These are phyloP conservation scores for Wickerhamomyces queroliae DNA, from an alignment of 805 yeast genomes.

Conservation along the genomic window DNA sequence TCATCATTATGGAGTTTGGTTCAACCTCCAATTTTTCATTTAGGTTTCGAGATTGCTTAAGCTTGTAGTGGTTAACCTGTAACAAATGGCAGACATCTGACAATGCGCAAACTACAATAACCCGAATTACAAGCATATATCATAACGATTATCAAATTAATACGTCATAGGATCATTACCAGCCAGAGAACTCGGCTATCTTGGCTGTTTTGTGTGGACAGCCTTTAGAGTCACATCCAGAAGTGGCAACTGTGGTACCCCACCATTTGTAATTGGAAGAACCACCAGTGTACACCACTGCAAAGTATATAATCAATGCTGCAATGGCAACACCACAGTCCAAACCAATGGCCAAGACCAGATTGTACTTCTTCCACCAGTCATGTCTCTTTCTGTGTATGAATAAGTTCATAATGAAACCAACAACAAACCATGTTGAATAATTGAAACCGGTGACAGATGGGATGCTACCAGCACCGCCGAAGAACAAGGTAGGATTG, in stretches of 20 bases:
- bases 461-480: slow-evolving; percentile 49
- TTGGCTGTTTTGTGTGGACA: too few species aligned
- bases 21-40: too few species aligned
- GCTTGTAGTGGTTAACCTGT: too few species aligned
- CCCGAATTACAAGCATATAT: too few species aligned
- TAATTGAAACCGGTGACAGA: slow-evolving; percentile 67
- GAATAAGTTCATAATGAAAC: slow-evolving; percentile 51
- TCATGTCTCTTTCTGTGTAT: slow-evolving; percentile 47
- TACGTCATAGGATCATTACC: too few species aligned
- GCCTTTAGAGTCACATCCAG: too few species aligned
- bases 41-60: too few species aligned
- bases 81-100: too few species aligned
- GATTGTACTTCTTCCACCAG: slow-evolving; percentile 79
- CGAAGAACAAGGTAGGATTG: slow-evolving; percentile 61
- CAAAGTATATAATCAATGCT: slow-evolving; percentile 50
- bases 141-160: too few species aligned
- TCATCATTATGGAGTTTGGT: too few species aligned
- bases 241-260: slow-evolving; percentile 49
- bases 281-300: slow-evolving; percentile 30
- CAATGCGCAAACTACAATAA: too few species aligned
- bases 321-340: slow-evolving; percentile 65
- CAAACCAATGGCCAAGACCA: slow-evolving; percentile 58
- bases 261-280: slow-evolving; percentile 59
- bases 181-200: too few species aligned
- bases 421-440: slow-evolving; percentile 42